Percentiles rank a stretch among this genome's conserved stretches.
Conservation (phyloP, 208 protist genomes). For the Acanthamoeba comandoni region DNA sequence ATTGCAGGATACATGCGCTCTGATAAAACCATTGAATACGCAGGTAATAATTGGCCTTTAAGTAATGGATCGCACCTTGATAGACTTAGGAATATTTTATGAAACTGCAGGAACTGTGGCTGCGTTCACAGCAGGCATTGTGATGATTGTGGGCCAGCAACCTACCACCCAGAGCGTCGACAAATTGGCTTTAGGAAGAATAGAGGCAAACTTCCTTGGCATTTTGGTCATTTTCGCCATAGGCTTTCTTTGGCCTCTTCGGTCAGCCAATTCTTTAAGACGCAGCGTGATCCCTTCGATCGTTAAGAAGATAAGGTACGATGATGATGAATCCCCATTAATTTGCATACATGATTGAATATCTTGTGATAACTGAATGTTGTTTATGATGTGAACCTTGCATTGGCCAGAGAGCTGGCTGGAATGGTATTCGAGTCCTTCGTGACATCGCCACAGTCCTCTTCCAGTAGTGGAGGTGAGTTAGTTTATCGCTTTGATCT, state of each 20-base stretch:
- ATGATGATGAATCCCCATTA: too few relatives aligned
- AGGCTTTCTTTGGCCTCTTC: not conserved
- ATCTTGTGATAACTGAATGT: not conserved
- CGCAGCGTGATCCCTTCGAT: too few relatives aligned
- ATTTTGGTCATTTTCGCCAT: not conserved
- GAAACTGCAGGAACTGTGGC: slow-evolving; percentile 43
- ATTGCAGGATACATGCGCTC: slow-evolving; percentile 18
- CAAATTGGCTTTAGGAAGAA: slow-evolving; percentile 12
- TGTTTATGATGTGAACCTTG: slow-evolving; percentile 14
- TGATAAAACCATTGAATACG: slow-evolving; percentile 36
- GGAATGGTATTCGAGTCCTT: slow-evolving; percentile 44
- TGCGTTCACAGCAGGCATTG: slow-evolving; percentile 20
- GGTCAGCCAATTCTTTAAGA: not conserved
- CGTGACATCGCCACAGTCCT: slow-evolving; percentile 3
- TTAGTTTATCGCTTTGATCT: not conserved
- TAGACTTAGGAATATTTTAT: too few relatives aligned
- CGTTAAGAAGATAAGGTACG: too few relatives aligned
- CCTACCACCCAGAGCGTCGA: not conserved
- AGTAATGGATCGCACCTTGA: too few relatives aligned
- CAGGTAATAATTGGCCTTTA: too few relatives aligned
- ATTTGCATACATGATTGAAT: too few relatives aligned
- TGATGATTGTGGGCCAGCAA: slow-evolving; percentile 61
- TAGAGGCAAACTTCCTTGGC: slow-evolving; percentile 61
- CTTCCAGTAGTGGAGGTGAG: not conserved
- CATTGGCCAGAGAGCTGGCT: not conserved